phyloP scores from a whole-genome alignment of 768 basidiomycete species.

The Russula abietina region DNA sequence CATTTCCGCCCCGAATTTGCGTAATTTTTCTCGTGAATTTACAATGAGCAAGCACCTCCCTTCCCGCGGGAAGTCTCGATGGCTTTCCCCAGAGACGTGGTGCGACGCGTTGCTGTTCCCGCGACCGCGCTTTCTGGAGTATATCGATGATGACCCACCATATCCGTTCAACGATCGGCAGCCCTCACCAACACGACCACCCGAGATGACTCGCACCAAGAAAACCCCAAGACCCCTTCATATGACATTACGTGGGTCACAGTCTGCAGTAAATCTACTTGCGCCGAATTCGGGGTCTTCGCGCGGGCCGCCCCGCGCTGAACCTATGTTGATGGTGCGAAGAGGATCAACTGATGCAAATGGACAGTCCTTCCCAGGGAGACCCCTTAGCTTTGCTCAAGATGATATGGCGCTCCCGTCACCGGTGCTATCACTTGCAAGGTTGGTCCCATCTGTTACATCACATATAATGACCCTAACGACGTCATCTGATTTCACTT shows the following conservation, averaged over 20 bases:
- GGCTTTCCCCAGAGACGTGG: slow-evolving; percentile 73
- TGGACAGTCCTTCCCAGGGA: slow-evolving; percentile 17
- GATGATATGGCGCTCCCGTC: slow-evolving; percentile 55
- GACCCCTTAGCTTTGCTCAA: slow-evolving; percentile 55
- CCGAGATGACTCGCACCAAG: not conserved
- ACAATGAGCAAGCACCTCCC: slow-evolving; percentile 24
- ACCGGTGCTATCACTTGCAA: slow-evolving; percentile 51
- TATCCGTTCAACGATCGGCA: slow-evolving; percentile 19
- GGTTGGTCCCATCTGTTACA: slow-evolving; percentile 31
- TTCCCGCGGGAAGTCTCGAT: slow-evolving; percentile 48
- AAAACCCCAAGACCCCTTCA: not conserved
- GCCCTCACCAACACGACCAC: not conserved
- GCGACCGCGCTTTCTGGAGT: slow-evolving; percentile 56
- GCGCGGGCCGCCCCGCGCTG: slow-evolving; percentile 20
- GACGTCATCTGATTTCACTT: not conserved
- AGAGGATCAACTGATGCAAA: not conserved
- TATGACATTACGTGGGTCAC: slow-evolving; percentile 1
- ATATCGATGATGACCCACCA: slow-evolving; percentile 34
- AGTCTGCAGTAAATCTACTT: slow-evolving; percentile 9
- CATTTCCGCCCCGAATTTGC: slow-evolving; percentile 62
- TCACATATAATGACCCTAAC: not conserved
- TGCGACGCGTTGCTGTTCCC: slow-evolving; percentile 77
- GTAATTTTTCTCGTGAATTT: slow-evolving; percentile 24
- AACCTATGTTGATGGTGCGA: slow-evolving; percentile 12
- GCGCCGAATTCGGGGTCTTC: slow-evolving; percentile 1